Base-by-base conservation (phyloP, 768 basidiomycete genomes). In the Termitomyces sp. region DNA sequence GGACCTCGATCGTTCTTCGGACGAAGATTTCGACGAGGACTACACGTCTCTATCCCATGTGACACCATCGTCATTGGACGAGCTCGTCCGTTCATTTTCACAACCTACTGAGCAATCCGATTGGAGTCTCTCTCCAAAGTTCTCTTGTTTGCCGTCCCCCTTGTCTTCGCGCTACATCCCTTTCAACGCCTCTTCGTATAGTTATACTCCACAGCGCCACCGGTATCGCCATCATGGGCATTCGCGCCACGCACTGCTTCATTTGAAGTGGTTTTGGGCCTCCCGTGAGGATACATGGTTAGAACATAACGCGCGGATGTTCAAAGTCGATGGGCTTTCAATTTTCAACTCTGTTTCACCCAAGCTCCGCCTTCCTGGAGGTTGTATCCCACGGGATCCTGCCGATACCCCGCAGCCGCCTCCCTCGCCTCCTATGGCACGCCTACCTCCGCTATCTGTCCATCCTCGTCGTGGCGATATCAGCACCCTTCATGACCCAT, bases 401-500 rank as follows among this genome's bases (percentile, higher is more conserved):
- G 42, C 63, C 55, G n/a, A 52, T 71, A 53, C 54, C n/a, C 58
- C 63, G 3, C 46, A 53, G 4, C 48, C 59, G 22, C 37, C 64
- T 26, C 59, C 62, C 5, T 22, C 61, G 10, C 61, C 55, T 1
- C 29, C 46, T n/a, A 53, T 56, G 27, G 55, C 61, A 10, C 50
- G 56, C 4, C 61, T 68, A 6, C 74, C 72, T 32, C 75, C 76
- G 9, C 59, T 78, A 56, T 74, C 74, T 8, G 70, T 79, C 32
- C 75, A 82, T 64, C 87, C 87, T n/a, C 78, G 87, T 2, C 76
- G 79, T 12, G 87, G 87, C 5, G 87, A 88, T 60, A 69, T 89
- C 26, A 67, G 74, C 0, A 76, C 83, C 2, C 68, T 88, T 39
- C 79, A 80, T 27, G 85, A 88, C 63, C 79, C 82, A 2, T 82